Evolutionary conservation across 495 filamentous ascomycete genomes (phyloP), one percentile per base, ranked within the genome.

Genomic region (Hypoxylon lienhwacheense): DNA sequence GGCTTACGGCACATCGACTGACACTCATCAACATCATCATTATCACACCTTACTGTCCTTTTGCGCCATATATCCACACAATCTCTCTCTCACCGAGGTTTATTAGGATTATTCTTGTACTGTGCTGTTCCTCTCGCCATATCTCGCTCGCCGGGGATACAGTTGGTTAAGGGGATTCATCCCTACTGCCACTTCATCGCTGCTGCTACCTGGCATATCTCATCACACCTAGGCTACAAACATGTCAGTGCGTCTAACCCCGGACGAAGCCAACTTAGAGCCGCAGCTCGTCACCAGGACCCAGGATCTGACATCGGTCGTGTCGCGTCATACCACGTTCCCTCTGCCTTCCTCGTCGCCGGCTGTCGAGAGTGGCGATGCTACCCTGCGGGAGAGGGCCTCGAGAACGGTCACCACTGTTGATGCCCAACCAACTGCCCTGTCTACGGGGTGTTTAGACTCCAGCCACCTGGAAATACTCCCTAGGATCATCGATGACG

Each of bases 351-450:
- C 46, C 31, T 57, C 62, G 44, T 46, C 47, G 51, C 53, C 62
- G 49, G 41, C 22, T 55, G 52, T 62, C 55, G 58, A 50, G 55
- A 43, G 45, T 61, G 58, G 65, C 59, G 55, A 58, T 62, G 53
- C 50, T 53, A 67, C 65, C 65, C 56, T 37, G 24, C 33, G 52
- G 41, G 52, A 53, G 44, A 41, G 53, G 65, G 65, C 42, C 62
- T 59, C 52, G 34, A 55, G 52, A 58, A 53, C 61, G 62, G 62
- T 53, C 61, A 54, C 55, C 47, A 55, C 36, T 42, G 12, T 67
- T 67, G 65, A 58, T 67, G 65, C 65, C 65, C 65, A 67, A 67
- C 59, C 49, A 65, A 52, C 48, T 43, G 25, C 47, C 47, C 31
- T 55, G 24, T 57, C 37, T 52, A 31, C 54, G 59, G 54, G 36